Conservation (phyloP, 2,329 filamentous ascomycete genomes). For the Bretziella fagacearum region DNA sequence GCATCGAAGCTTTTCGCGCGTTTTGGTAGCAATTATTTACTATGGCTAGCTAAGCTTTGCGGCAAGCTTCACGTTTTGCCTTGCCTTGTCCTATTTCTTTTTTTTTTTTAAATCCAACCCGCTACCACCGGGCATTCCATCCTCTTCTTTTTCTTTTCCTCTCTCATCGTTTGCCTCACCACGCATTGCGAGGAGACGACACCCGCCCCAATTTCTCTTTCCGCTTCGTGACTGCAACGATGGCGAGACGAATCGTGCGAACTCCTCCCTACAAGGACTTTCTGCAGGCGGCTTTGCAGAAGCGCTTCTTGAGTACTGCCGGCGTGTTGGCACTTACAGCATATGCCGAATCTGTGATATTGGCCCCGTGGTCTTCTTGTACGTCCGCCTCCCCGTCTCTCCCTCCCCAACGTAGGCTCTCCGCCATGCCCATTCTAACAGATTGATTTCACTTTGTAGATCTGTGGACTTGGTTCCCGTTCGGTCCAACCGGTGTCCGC, state of each 20-base stretch:
- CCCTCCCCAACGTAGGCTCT: background rate
- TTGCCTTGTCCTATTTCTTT: background rate
- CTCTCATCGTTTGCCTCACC: background rate
- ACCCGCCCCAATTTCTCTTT: background rate
- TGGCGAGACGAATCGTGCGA: constrained; percentile 22
- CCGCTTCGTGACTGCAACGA: background rate
- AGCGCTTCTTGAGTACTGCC: constrained; percentile 67
- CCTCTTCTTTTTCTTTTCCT: background rate
- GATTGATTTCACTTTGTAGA: constrained; percentile 31
- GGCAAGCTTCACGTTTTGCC: background rate
- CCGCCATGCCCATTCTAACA: constrained; percentile 1
- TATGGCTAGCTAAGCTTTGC: background rate
- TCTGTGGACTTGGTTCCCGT: constrained; percentile 73
- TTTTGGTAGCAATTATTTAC: constrained; percentile 13
- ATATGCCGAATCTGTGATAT: constrained; percentile 52
- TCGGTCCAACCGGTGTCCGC: constrained; percentile 59
- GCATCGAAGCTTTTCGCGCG: constrained; percentile 13
- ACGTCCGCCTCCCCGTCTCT: too few relatives aligned
- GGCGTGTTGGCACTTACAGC: constrained; percentile 51
- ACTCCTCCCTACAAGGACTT: constrained; percentile 66
- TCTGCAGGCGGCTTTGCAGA: constrained; percentile 72
- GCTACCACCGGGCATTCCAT: too few relatives aligned
- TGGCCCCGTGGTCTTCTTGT: constrained; percentile 57
- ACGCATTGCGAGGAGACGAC: background rate
- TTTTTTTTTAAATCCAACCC: background rate